A percentile compares a stretch with the other conserved stretches of the same genome.
Evolutionary conservation across 306 rosid species (phyloP).

Genomic region (Vigna reflexopilosa): DNA sequence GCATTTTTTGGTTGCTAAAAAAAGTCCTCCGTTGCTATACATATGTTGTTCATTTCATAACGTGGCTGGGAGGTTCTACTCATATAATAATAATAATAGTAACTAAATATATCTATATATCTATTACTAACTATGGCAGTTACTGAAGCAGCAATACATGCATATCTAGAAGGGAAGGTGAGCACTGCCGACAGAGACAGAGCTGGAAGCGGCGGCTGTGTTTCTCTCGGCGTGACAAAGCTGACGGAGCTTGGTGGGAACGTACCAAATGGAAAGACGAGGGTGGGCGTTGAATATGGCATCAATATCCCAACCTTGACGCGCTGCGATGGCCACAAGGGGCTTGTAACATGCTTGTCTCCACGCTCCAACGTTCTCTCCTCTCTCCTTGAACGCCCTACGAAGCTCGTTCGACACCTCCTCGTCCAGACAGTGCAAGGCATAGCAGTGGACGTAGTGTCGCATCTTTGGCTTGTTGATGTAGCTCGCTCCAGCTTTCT

Average conservation of each 20-base stretch:
- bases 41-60: background rate
- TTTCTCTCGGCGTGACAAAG: constrained; percentile 89
- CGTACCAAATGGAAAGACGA: constrained; percentile 86
- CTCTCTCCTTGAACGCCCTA: constrained; percentile 72
- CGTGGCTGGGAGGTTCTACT: constrained; percentile 5
- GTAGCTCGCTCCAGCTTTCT: constrained; percentile 91
- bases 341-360: constrained; percentile 89
- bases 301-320: constrained; percentile 94
- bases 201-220: constrained; percentile 63
- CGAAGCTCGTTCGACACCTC: constrained; percentile 75
- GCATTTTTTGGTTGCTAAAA: background rate
- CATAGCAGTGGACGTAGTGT: constrained; percentile 97
- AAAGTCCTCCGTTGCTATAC: background rate
- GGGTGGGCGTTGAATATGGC: constrained; percentile 88
- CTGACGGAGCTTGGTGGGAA: constrained; percentile 93
- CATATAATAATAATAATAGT: background rate
- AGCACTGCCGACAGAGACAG: constrained; percentile 51
- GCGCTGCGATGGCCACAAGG: constrained; percentile 75
- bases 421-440: constrained; percentile 86
- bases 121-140: background rate
- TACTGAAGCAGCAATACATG: background rate
- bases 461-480: constrained; percentile 98
- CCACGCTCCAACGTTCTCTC: constrained; percentile 93
- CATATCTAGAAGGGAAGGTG: constrained; percentile 53
- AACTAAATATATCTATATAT: background rate